Percentiles rank a stretch among this genome's conserved stretches.
phyloP scores from a whole-genome alignment of 73 alveolate species.

The Durusdinium trenchii region DNA sequence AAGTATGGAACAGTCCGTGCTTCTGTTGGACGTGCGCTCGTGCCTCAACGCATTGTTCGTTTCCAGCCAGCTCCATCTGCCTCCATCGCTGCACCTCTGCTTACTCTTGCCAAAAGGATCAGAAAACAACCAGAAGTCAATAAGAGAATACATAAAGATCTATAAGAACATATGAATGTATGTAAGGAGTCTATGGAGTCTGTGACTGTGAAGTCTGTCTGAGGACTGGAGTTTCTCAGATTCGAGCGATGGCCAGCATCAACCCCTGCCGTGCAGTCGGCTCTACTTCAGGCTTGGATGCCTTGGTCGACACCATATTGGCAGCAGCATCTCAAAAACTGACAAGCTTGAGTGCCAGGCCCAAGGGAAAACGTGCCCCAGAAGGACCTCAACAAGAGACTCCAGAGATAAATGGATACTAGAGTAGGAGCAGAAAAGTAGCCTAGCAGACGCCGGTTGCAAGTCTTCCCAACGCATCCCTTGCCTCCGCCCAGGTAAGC shows the following conservation, averaged over 20 bases:
- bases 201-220: no score
- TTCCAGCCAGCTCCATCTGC: conserved; percentile 89
- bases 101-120: no score
- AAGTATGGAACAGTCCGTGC: no score
- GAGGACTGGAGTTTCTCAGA: neutral
- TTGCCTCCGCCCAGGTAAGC: conserved; percentile 84
- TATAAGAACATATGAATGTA: no score
- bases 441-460: no score
- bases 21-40: no score
- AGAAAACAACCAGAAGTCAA: no score
- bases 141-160: no score
- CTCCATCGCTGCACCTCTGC: conserved; percentile 78
- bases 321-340: neutral
- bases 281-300: conserved; percentile 57
- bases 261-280: conserved; percentile 73
- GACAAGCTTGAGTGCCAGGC: neutral
- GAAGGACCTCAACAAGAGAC: conserved; percentile 21
- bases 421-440: no score
- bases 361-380: conserved; percentile 89
- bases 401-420: neutral
- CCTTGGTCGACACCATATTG: neutral
- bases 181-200: no score
- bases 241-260: conserved; percentile 52
- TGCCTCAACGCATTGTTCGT: conserved; percentile 78
- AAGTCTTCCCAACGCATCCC: no score